Base-by-base conservation (phyloP, 192 early-diverging fungal genomes). In the Backusella parvicylindrica region DNA sequence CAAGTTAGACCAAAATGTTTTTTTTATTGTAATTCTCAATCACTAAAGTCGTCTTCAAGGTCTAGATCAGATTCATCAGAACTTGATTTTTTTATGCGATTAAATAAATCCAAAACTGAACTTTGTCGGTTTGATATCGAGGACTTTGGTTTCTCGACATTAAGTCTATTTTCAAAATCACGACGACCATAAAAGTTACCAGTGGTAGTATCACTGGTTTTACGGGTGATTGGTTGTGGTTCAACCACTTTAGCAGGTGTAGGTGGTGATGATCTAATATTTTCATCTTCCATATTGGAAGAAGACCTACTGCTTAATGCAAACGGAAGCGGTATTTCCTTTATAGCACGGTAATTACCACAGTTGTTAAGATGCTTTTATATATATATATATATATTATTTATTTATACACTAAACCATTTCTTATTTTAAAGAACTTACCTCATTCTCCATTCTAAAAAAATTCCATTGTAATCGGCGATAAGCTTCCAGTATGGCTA, bases 381-480 rank as follows among this genome's bases (percentile, higher is more conserved):
- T 53, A n/a, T 68, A 1, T 68, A 30, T 60, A 70, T 64, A 2
- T 50, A 40, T 65, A 63, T 33, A 32, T 64, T 41, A 64, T 23
- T 6, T 38, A 30, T 11, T 23, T 35, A 28, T 35, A 53, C n/a
- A n/a, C n/a, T 49, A 72, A n/a, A 36, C 13, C 6, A 49, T 15
- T 28, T 40, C 31, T 64, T 12, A 5, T 63, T 7, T 28, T 63
- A 2, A 30, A 21, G n/a, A 32, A 65, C 60, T 68, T 70, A 79
- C 81, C 50, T 92, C 93, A 81, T 93, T 93, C 77, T 95, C 93
- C 28, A 95, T 75, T 4, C 93, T 88, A 78, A 93, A 92, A 50
- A 95, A 90, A 75, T 92, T 93, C 93, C 93, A 95, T 64, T 84
- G 82, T 70, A 89, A 88, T 30, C 93, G 89, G 49, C 88, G 84